These are phyloP conservation scores for Sporodiniella umbellata DNA, from an alignment of 371 early-diverging fungal genomes.

Conservation along the genomic window DNA sequence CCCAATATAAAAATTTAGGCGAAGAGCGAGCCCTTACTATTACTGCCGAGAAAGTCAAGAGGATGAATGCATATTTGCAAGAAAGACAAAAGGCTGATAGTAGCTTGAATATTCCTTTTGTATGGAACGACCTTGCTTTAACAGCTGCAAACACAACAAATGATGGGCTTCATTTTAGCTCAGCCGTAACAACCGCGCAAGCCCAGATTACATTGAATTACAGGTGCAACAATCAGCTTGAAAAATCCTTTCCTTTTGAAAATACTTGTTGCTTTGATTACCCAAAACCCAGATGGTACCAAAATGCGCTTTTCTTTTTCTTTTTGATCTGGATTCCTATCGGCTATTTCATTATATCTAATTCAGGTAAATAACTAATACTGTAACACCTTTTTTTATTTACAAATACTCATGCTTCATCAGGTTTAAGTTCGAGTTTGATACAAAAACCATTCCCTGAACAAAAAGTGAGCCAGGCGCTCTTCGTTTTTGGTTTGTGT, in stretches of 20 bases:
- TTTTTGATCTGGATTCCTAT: constrained; percentile 49
- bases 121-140: constrained; percentile 50
- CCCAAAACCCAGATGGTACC: constrained; percentile 51
- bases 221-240: constrained; percentile 54
- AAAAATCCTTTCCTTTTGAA: constrained; percentile 41
- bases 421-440: not conserved
- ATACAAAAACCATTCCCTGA: constrained; percentile 1
- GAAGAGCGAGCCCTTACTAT: constrained; percentile 39
- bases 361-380: constrained; percentile 21
- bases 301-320: constrained; percentile 37
- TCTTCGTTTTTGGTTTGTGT: constrained; percentile 43
- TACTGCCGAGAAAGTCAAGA: constrained; percentile 38
- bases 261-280: constrained; percentile 67
- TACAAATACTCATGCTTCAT: no score
- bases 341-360: constrained; percentile 23
- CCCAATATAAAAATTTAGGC: constrained; percentile 32
- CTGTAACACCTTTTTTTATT: not conserved
- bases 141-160: constrained; percentile 34
- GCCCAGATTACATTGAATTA: constrained; percentile 60
- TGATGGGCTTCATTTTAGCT: constrained; percentile 65
- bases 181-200: constrained; percentile 42
- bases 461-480: constrained; percentile 26
- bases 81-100: constrained; percentile 4
- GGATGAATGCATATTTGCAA: constrained; percentile 56
- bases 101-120: constrained; percentile 41